Conservation (phyloP, 1,284 basidiomycete genomes). For the Coniferiporia weirii region DNA sequence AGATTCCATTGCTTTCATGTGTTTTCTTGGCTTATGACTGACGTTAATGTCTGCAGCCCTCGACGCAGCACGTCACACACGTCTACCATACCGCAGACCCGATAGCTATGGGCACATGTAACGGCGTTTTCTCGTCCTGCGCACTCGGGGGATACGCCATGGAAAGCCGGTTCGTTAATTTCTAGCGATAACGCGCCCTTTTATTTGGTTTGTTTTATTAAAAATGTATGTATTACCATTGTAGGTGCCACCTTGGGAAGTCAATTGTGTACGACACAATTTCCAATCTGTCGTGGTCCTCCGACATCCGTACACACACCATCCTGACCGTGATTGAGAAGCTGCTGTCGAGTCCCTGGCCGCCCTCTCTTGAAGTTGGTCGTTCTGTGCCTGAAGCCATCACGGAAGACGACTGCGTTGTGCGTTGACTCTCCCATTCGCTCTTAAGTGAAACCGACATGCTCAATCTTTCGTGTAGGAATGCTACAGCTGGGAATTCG, state of each 20-base stretch:
- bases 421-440: conserved; percentile 30
- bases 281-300: conserved; percentile 76
- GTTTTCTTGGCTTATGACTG: background rate
- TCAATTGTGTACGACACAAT: conserved; percentile 91
- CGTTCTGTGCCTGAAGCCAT: conserved; percentile 53
- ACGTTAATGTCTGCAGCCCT: conserved; percentile 44
- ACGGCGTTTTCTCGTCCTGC: conserved; percentile 69
- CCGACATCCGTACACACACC: conserved; percentile 77
- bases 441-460: background rate
- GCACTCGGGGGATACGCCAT: conserved; percentile 73
- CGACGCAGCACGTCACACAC: conserved; percentile 71
- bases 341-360: conserved; percentile 75
- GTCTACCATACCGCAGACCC: conserved; percentile 87
- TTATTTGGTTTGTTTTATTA: conserved; percentile 11
- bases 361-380: conserved; percentile 47
- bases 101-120: conserved; percentile 80
- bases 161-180: conserved; percentile 55
- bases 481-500: conserved; percentile 71
- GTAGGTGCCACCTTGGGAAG: conserved; percentile 77
- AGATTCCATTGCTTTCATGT: conserved; percentile 23
- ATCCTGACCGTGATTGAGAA: conserved; percentile 82
- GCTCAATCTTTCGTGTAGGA: conserved; percentile 38
- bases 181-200: background rate
- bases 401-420: conserved; percentile 57
- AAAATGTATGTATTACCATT: conserved; percentile 23